Base-by-base conservation (phyloP, 2,329 filamentous ascomycete species). In the Talaromyces sp. region DNA sequence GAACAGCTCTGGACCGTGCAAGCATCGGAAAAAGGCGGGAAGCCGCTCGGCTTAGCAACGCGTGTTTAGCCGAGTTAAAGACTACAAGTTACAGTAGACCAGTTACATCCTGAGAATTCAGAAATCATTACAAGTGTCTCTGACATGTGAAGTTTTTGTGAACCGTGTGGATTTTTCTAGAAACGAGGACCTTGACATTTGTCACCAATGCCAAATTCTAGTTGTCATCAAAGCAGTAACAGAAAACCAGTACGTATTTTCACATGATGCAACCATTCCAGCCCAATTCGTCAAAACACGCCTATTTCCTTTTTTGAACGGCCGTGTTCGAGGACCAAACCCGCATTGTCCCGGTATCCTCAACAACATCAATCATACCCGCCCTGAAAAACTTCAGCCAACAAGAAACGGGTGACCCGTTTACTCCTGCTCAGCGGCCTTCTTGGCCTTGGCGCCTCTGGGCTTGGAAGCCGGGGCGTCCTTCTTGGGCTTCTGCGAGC, bases 401-500 rank as follows among this genome's bases (percentile, higher is more conserved):
- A 46, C 4, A 19, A 9, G 24, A 46, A 11, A 11, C 5, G 9
- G 2, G 12, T 12, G 12, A 14, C 8, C 17, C 43, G 57, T 46
- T 51, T 70, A 71, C 64, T 69, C 68, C 68, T 72, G 64, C 68
- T 72, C 71, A 53, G 71, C 81, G 67, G 87, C 88, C 83, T 89
- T 88, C 81, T 84, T 72, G 72, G 90, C 90, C 84, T 92, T 91
- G 68, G 83, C 83, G 70, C 92, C 92, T 74, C 91, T 85, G 70
- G 83, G 82, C 87, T 96, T 95, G 73, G 78, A 75, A 80, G 87
- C 86, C 70, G 85, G 85, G 65, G 81, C 79, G 64, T 88, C 83
- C 88, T 95, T 95, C 80, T 88, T 86, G 69, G 88, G 81, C 76
- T 83, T 84, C 85, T 95, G 89, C 70, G 89, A 87, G 73, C 83